Percentiles rank a stretch among this genome's conserved stretches.
phyloP scores from a whole-genome alignment of 805 yeast genomes.

The Metschnikowia picachoensis region DNA sequence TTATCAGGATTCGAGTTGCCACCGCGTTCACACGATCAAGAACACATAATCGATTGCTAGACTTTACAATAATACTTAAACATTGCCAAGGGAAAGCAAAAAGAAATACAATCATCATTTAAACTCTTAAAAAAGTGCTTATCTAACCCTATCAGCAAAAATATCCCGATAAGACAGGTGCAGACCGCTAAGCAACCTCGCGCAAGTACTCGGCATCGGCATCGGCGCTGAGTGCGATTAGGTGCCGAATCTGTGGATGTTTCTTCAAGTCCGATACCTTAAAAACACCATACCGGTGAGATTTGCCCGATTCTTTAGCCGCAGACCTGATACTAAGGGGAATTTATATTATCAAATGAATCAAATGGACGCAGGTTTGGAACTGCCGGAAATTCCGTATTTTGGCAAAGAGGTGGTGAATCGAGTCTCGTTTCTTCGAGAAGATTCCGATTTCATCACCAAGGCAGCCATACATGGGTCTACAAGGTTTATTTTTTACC shows the following conservation, averaged over 20 bases:
- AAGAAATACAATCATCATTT: no score
- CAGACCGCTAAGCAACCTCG: neutral
- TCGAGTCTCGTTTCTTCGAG: conserved; percentile 61
- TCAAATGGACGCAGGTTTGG: neutral
- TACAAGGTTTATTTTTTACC: conserved; percentile 47
- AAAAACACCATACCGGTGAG: neutral
- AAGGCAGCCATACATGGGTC: conserved; percentile 42
- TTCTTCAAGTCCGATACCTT: neutral
- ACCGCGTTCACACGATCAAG: no score
- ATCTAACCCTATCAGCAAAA: no score
- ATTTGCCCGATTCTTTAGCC: neutral
- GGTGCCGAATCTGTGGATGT: neutral
- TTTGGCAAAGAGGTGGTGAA: conserved; percentile 55
- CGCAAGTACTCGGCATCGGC: no score
- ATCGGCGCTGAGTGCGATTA: no score
- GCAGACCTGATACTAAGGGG: neutral
- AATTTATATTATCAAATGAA: conserved; percentile 11
- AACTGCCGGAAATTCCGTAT: conserved; percentile 21
- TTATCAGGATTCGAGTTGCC: no score
- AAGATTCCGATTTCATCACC: conserved; percentile 48
- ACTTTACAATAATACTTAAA: no score
- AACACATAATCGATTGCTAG: no score
- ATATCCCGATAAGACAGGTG: neutral
- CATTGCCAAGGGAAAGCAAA: no score
- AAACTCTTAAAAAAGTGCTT: no score